These are phyloP conservation scores for Clavariopsis aquatica DNA, from an alignment of 495 filamentous ascomycete genomes.

Conservation along the genomic window DNA sequence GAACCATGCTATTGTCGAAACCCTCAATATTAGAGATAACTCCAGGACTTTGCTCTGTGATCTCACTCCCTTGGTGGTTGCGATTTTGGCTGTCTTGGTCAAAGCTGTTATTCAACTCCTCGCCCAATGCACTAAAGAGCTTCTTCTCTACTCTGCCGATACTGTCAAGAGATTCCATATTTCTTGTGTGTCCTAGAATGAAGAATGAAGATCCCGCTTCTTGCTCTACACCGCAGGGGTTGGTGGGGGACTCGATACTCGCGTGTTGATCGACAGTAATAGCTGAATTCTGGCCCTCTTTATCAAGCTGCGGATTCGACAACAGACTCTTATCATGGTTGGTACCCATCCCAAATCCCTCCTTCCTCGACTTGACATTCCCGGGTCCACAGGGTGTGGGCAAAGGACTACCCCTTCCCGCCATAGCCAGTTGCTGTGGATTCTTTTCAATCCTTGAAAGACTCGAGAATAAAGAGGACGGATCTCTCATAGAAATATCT, in stretches of 20 bases:
- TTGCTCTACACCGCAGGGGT: neutral
- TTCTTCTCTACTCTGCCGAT: constrained; percentile 16
- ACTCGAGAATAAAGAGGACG: constrained; percentile 17
- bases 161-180: constrained; percentile 3
- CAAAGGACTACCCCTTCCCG: constrained; percentile 13
- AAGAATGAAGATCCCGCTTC: neutral
- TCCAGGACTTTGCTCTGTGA: too few relatives aligned
- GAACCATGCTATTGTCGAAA: neutral
- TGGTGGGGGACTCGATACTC: neutral
- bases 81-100: too few relatives aligned
- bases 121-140: constrained; percentile 28
- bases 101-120: constrained; percentile 14
- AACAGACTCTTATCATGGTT: constrained; percentile 21
- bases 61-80: too few relatives aligned
- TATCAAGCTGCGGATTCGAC: neutral
- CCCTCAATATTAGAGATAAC: neutral
- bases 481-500: constrained; percentile 19
- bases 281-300: neutral
- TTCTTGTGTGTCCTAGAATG: constrained; percentile 10
- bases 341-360: constrained; percentile 11
- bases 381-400: neutral
- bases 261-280: neutral
- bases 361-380: constrained; percentile 25
- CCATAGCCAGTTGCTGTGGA: neutral
- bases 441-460: neutral